Base-by-base conservation (phyloP, 2,329 filamentous ascomycete genomes). In the Botrytis sinoallii region DNA sequence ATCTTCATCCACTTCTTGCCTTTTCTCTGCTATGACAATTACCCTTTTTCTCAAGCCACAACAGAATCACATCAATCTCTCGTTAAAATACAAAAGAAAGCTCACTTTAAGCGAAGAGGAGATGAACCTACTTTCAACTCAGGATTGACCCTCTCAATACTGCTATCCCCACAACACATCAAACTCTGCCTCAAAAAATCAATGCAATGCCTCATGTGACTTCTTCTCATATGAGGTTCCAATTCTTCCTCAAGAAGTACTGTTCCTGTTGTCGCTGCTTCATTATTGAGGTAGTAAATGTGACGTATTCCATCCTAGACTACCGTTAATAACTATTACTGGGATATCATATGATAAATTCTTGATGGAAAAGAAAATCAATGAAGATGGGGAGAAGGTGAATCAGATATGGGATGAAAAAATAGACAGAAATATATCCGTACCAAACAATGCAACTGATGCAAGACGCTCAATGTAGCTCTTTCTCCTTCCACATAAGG, bases 141-240 rank as follows among this genome's bases (percentile, higher is more conserved):
- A 2, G 46, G 29, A 22, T 70, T 22, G 12, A 70, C 73, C 4
- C 35, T 65, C 46, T 74, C 73, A 7, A 74, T 59, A 48, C 40
- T 76, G n/a, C 71, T 74, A 48, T 76, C 75, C 4, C 63, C 75
- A 38, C 66, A 38, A 20, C 75, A 76, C 75, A 76, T 75, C 32
- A 76, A n/a, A 20, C 71, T 63, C 65, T 76, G 75, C 7, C 75
- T 69, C n/a, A 76, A 38, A 52, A 73, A 75, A 59, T 76, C 75
- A 65, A 76, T 72, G 12, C 75, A 76, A 66, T 76, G 75, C 8
- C 63, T 35, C 29, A 70, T 38, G 12, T 70, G 68, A 16, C 68
- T 64, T 55, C 59, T 70, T n/a, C 25, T 44, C 29, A 74, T 18
- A 57, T 74, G 73, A 38, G 44, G 48, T 0, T 46, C 60, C 10